These are phyloP conservation scores for Penicillium oxalicum DNA, from an alignment of 2,329 filamentous ascomycete species.

Conservation along the genomic window DNA sequence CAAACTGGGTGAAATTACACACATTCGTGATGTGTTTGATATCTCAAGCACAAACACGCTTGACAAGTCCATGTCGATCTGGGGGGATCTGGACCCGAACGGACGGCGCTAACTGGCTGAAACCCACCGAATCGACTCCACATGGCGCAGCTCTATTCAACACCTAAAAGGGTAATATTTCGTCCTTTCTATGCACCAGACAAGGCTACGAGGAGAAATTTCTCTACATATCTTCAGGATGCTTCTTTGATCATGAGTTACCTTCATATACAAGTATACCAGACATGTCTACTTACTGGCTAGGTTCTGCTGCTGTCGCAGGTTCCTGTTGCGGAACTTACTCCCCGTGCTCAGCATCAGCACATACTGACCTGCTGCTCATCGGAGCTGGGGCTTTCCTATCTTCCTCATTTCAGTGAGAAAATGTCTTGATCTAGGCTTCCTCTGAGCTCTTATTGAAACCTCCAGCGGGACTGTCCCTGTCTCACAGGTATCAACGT, in stretches of 20 bases:
- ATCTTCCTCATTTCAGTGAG: not conserved
- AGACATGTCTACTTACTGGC: slow-evolving; percentile 10
- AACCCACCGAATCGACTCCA: not conserved
- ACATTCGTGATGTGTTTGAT: not conserved
- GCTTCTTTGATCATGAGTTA: slow-evolving; percentile 1
- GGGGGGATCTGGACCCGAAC: not conserved
- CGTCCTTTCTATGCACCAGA: not conserved
- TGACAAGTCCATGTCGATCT: not conserved
- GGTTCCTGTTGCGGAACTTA: not conserved
- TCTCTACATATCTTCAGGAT: not conserved
- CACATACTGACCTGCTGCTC: not conserved
- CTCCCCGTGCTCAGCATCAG: not conserved
- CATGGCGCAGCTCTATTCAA: slow-evolving; percentile 20
- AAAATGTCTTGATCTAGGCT: slow-evolving; percentile 8
- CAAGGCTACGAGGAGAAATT: not conserved
- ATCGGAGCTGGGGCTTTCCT: not conserved
- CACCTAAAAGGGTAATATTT: slow-evolving; percentile 13
- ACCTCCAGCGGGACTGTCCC: not conserved
- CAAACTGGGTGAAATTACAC: too few species aligned
- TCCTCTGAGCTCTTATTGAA: slow-evolving; percentile 1
- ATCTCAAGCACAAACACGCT: not conserved
- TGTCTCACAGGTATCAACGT: not conserved
- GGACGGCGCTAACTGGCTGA: not conserved
- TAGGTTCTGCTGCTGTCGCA: slow-evolving; percentile 6
- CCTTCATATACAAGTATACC: not conserved